Evolutionary conservation across 169 alveolate genomes (phyloP).

Genomic region (Plasmodium fragile): DNA sequence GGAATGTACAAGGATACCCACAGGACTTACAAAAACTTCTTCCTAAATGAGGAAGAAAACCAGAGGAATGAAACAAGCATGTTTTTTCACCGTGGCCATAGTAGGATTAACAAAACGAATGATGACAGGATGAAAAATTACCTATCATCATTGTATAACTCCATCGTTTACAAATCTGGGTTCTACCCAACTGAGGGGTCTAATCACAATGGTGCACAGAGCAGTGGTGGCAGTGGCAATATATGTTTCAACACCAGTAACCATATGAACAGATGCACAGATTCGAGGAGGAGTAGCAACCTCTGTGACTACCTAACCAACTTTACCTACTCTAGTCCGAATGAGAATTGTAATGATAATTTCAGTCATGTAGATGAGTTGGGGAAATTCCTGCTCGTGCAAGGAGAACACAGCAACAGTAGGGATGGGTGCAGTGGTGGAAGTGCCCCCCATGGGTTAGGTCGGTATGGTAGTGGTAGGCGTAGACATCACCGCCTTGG

Average conservation of each 20-base stretch:
- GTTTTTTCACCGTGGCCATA: background rate
- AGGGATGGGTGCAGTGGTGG: background rate
- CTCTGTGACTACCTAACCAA: background rate
- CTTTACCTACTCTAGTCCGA: conserved; percentile 18
- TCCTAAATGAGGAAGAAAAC: background rate
- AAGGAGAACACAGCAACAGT: background rate
- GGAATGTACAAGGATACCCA: background rate
- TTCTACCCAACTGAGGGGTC: background rate
- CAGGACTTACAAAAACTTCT: background rate
- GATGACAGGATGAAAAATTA: conserved; percentile 5
- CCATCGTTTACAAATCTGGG: background rate
- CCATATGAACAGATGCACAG: background rate
- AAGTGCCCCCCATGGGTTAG: background rate
- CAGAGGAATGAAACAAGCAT: background rate
- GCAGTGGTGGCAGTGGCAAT: background rate
- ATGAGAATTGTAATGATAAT: conserved; percentile 21
- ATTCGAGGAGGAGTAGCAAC: background rate
- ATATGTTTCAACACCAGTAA: background rate
- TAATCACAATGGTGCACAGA: background rate
- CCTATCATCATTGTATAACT: conserved; percentile 11
- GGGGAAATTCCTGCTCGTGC: conserved; percentile 31
- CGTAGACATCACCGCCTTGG: background rate
- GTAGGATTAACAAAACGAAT: background rate
- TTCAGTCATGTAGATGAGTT: conserved; percentile 31
- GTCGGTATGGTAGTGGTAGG: background rate